Evolutionary conservation across 1,284 basidiomycete species (phyloP).

Genomic region (Trametes polyzona): DNA sequence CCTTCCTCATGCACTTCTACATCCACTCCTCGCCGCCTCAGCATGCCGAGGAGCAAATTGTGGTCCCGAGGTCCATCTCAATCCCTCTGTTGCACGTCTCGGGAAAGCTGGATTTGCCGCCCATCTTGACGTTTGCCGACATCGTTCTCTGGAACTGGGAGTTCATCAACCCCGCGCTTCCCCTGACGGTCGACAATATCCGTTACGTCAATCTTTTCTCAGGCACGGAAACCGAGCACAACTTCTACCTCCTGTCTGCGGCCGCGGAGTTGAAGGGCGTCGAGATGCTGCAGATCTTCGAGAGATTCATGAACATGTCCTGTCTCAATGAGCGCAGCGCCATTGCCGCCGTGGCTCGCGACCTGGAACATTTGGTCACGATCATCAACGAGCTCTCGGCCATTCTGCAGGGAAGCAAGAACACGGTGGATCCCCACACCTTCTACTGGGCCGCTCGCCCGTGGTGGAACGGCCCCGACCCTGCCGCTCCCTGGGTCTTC

Average conservation of each 20-base stretch:
- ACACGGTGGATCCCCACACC: slow-evolving; percentile 83
- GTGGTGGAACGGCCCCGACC: slow-evolving; percentile 90
- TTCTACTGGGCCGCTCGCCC: slow-evolving; percentile 94
- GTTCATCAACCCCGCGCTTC: slow-evolving; percentile 55
- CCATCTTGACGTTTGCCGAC: slow-evolving; percentile 94
- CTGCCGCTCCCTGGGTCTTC: slow-evolving; percentile 80
- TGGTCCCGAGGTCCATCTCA: slow-evolving; percentile 78
- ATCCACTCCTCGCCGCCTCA: slow-evolving; percentile 74
- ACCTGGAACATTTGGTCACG: slow-evolving; percentile 71
- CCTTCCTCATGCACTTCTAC: slow-evolving; percentile 91
- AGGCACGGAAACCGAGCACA: slow-evolving; percentile 81
- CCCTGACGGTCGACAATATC: slow-evolving; percentile 65
- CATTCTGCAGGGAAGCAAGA: slow-evolving; percentile 67
- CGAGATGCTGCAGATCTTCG: slow-evolving; percentile 85
- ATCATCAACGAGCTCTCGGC: slow-evolving; percentile 78
- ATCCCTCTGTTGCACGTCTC: slow-evolving; percentile 85
- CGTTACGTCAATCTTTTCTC: slow-evolving; percentile 79
- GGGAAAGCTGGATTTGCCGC: slow-evolving; percentile 80
- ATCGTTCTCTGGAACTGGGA: slow-evolving; percentile 96
- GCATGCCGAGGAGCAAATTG: slow-evolving; percentile 43
- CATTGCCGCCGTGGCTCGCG: slow-evolving; percentile 71
- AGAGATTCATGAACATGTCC: slow-evolving; percentile 79
- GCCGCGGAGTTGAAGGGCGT: slow-evolving; percentile 88
- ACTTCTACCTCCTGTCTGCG: slow-evolving; percentile 89
- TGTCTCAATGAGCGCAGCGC: slow-evolving; percentile 71